These are phyloP conservation scores for Raffaelea deltoideospora DNA, from an alignment of 2,329 filamentous ascomycete genomes.

Conservation along the genomic window DNA sequence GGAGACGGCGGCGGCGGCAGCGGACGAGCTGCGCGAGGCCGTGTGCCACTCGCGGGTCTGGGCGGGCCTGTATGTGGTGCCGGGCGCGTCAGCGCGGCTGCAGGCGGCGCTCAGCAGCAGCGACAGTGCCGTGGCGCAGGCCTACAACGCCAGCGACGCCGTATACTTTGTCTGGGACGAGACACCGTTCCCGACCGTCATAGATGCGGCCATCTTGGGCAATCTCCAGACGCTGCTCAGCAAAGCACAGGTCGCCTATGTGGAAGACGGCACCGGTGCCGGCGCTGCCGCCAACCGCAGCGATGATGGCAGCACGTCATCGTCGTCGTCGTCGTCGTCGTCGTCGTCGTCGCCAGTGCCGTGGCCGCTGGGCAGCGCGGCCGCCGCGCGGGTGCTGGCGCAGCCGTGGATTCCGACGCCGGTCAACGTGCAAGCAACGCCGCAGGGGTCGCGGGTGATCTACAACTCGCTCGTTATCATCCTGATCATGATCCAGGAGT, in stretches of 20 bases:
- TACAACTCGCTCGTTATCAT: slow-evolving; percentile 27
- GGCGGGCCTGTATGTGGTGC: slow-evolving; percentile 19
- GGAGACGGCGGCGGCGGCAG: slow-evolving; percentile 12
- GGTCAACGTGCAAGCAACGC: slow-evolving; percentile 18
- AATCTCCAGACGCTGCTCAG: slow-evolving; percentile 11
- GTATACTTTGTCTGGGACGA: slow-evolving; percentile 22
- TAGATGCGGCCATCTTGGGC: slow-evolving; percentile 13
- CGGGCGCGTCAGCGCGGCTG: slow-evolving; percentile 18
- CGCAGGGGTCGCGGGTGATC: slow-evolving; percentile 19
- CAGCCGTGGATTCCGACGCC: slow-evolving; percentile 17
- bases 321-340: too few species aligned
- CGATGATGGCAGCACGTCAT: too few species aligned
- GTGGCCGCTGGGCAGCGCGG: slow-evolving; percentile 11
- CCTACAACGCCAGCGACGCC: slow-evolving; percentile 18
- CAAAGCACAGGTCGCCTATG: slow-evolving; percentile 8
- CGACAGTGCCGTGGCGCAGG: slow-evolving; percentile 1
- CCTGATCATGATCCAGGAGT: slow-evolving; percentile 19
- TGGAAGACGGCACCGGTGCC: slow-evolving; percentile 10
- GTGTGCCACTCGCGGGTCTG: slow-evolving; percentile 23
- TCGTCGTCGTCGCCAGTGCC: too few species aligned
- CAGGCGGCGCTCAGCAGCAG: slow-evolving; percentile 14
- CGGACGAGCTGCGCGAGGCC: slow-evolving; percentile 13
- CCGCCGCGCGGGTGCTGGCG: slow-evolving; percentile 8
- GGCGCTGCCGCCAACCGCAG: slow-evolving; percentile 8
- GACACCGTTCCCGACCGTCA: slow-evolving; percentile 18